Percentiles rank a stretch among this genome's conserved stretches.
Evolutionary conservation across 148 eudicot species (phyloP).

Genomic region (Camellia japonica): DNA sequence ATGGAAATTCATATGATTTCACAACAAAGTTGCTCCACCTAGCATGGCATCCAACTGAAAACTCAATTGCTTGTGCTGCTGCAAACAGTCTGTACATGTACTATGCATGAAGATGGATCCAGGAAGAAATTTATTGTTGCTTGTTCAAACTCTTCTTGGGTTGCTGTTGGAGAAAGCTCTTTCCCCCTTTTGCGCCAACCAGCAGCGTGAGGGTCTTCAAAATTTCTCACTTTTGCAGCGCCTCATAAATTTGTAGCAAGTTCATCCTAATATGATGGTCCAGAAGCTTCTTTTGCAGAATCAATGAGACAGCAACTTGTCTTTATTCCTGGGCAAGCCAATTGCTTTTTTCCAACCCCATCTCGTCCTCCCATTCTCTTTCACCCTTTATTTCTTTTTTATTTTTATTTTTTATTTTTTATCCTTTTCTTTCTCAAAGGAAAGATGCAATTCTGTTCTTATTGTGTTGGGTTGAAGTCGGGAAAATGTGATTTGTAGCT

Average conservation of each 20-base stretch:
- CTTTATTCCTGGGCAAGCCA: slow-evolving; percentile 7
- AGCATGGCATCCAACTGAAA: slow-evolving; percentile 79
- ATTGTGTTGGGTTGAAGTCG: slow-evolving; percentile 28
- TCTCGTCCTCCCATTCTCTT: slow-evolving; percentile 3
- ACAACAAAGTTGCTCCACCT: slow-evolving; percentile 71
- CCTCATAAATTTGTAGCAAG: slow-evolving; percentile 14
- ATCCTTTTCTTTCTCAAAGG: slow-evolving; percentile 23
- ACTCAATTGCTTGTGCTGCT: slow-evolving; percentile 79
- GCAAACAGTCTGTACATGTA: slow-evolving; percentile 86
- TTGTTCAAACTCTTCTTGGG: slow-evolving; percentile 26
- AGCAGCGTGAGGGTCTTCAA: slow-evolving; percentile 23
- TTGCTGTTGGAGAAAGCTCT: slow-evolving; percentile 27
- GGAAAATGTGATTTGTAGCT: slow-evolving; percentile 47
- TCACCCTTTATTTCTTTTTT: slow-evolving; percentile 17
- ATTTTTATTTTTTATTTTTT: not conserved
- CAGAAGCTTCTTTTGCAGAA: slow-evolving; percentile 7
- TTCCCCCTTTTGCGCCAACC: slow-evolving; percentile 14
- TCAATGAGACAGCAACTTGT: slow-evolving; percentile 5
- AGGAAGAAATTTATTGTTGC: slow-evolving; percentile 10
- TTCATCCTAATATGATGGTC: not conserved
- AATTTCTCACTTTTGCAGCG: slow-evolving; percentile 17
- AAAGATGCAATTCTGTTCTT: slow-evolving; percentile 25
- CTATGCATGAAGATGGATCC: slow-evolving; percentile 46
- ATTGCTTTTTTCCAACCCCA: not conserved
- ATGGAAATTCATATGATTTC: slow-evolving; percentile 72